These are phyloP conservation scores for Sporothrix dimorphospora DNA, from an alignment of 2,329 filamentous ascomycete species.

Conservation along the genomic window DNA sequence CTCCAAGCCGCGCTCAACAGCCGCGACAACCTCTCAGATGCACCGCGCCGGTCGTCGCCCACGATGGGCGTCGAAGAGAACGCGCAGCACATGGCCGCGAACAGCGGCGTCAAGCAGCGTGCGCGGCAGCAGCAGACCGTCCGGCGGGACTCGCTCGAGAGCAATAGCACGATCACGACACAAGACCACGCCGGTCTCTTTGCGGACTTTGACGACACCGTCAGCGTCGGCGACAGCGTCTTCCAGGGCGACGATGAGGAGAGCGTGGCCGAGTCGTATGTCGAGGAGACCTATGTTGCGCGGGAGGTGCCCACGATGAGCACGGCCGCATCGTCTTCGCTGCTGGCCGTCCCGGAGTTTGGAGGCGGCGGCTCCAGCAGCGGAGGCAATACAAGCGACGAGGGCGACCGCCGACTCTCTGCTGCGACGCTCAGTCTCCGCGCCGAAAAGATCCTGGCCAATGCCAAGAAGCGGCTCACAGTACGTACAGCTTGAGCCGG, in stretches of 20 bases:
- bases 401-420: constrained; percentile 32
- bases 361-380: constrained; percentile 31
- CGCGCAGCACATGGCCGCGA: not conserved
- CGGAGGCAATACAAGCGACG: constrained; percentile 52
- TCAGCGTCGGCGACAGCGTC: constrained; percentile 65
- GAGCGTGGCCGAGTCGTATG: constrained; percentile 62
- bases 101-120: constrained; percentile 48
- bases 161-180: constrained; percentile 62
- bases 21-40: constrained; percentile 39
- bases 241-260: constrained; percentile 71
- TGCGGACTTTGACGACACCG: constrained; percentile 63
- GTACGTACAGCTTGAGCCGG: constrained; percentile 53
- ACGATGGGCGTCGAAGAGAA: constrained; percentile 47
- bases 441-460: constrained; percentile 88
- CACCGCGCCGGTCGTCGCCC: constrained; percentile 47
- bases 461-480: constrained; percentile 86
- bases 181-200: constrained; percentile 55
- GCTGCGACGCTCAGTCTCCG: constrained; percentile 72
- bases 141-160: constrained; percentile 61
- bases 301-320: constrained; percentile 37
- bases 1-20: constrained; percentile 36
- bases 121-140: constrained; percentile 41
- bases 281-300: constrained; percentile 48
- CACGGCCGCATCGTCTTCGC: constrained; percentile 10
- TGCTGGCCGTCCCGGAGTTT: constrained; percentile 34